A percentile compares a stretch with the other conserved stretches of the same genome.
Evolutionary conservation across 2,329 filamentous ascomycete species (phyloP).

Genomic region (Xylaria sp.): DNA sequence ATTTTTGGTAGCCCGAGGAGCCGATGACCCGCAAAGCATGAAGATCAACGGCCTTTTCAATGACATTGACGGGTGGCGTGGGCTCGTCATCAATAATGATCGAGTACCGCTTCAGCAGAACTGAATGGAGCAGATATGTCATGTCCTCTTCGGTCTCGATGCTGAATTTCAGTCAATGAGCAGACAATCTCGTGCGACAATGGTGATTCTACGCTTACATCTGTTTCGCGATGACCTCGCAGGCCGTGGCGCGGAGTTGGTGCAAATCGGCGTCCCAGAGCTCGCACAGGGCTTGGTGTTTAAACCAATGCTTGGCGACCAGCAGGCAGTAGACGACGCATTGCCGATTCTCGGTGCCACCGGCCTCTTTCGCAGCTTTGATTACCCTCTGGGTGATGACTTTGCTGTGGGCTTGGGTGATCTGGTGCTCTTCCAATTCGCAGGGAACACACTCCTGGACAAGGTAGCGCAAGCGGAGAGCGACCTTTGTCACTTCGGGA

Average conservation of each 20-base stretch:
- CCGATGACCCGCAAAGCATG: constrained; percentile 91
- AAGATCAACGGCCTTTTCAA: constrained; percentile 92
- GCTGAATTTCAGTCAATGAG: constrained; percentile 52
- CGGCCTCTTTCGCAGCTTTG: constrained; percentile 82
- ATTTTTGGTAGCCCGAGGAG: constrained; percentile 94
- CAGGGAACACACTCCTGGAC: constrained; percentile 90
- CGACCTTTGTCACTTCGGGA: constrained; percentile 86
- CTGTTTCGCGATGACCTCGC: constrained; percentile 90
- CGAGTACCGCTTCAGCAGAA: constrained; percentile 90
- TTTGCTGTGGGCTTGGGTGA: constrained; percentile 84
- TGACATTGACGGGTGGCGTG: constrained; percentile 82
- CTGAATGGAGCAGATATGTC: constrained; percentile 79
- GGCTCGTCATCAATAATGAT: constrained; percentile 77
- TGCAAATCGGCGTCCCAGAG: constrained; percentile 94
- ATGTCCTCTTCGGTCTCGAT: constrained; percentile 88
- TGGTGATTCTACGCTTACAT: constrained; percentile 54
- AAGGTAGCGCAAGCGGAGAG: constrained; percentile 88
- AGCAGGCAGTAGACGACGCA: constrained; percentile 89
- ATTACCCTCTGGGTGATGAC: constrained; percentile 86
- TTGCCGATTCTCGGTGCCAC: constrained; percentile 75
- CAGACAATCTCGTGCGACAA: not conserved
- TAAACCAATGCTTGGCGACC: constrained; percentile 78
- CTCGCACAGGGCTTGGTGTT: constrained; percentile 79
- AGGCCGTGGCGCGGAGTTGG: constrained; percentile 79
- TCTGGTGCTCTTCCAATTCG: constrained; percentile 79